Evolutionary conservation across 306 rosid genomes (phyloP).

Genomic region (Ammopiptanthus mongolicus): DNA sequence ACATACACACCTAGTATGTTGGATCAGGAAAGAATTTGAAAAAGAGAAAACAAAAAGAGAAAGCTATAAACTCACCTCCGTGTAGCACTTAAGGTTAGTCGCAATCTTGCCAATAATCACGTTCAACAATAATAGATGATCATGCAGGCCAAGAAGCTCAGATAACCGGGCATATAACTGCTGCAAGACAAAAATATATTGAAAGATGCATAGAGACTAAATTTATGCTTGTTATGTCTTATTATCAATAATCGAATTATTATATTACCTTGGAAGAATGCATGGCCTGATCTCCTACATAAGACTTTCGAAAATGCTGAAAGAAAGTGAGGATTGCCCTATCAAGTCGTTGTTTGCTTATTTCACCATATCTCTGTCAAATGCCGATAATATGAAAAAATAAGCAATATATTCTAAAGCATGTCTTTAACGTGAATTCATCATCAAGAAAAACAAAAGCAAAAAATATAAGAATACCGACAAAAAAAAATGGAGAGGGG

Average conservation of each 20-base stretch:
- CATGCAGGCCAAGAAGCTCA: conserved; percentile 51
- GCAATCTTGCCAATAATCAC: conserved; percentile 47
- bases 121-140: conserved; percentile 43
- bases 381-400: conserved; percentile 23
- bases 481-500: background rate
- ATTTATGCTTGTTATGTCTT: background rate
- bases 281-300: conserved; percentile 97
- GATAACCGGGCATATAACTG: conserved; percentile 55
- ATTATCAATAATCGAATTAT: conserved; percentile 1
- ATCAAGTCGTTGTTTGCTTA: conserved; percentile 96
- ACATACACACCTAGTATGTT: conserved; percentile 18
- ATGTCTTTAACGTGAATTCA: background rate
- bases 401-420: conserved; percentile 18
- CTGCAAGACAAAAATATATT: conserved; percentile 37
- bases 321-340: conserved; percentile 95
- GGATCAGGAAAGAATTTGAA: background rate
- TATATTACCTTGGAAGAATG: conserved; percentile 90
- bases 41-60: background rate
- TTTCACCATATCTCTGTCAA: conserved; percentile 80
- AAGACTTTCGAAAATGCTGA: conserved; percentile 93
- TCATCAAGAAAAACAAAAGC: background rate
- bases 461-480: background rate
- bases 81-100: conserved; percentile 46
- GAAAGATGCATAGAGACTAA: background rate
- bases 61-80: conserved; percentile 21